These are phyloP conservation scores for Salix purpurea DNA, from an alignment of 345 rosid genomes.

Conservation along the genomic window DNA sequence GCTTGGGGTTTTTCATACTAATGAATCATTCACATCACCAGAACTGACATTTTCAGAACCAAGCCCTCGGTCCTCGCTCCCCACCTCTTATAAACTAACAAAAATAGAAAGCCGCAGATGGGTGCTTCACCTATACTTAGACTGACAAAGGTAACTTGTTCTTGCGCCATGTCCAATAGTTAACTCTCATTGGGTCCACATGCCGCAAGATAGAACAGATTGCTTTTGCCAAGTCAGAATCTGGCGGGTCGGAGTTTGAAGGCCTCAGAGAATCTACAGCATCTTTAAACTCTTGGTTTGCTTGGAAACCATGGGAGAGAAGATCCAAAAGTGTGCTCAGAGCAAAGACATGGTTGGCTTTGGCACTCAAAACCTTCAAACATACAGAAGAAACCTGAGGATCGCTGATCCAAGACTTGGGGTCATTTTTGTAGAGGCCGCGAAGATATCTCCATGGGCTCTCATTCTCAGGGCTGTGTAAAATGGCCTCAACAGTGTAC, in stretches of 20 bases:
- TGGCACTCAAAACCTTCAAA: constrained; percentile 46
- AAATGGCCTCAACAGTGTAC: constrained; percentile 57
- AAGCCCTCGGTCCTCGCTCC: neutral
- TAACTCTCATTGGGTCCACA: constrained; percentile 66
- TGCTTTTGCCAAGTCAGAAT: constrained; percentile 40
- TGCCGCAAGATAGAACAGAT: constrained; percentile 56
- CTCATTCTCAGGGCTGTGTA: constrained; percentile 61
- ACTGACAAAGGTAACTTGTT: constrained; percentile 35
- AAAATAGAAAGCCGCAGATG: neutral
- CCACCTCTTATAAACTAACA: neutral
- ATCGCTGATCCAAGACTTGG: constrained; percentile 48
- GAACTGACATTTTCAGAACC: neutral
- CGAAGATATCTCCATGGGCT: constrained; percentile 87
- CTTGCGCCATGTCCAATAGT: constrained; percentile 81
- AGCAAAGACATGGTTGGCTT: constrained; percentile 53
- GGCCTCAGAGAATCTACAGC: constrained; percentile 45
- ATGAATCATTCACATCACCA: neutral
- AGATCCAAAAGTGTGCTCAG: constrained; percentile 75
- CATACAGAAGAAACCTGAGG: constrained; percentile 56
- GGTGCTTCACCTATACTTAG: neutral
- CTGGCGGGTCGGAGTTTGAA: constrained; percentile 33
- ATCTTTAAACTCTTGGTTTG: constrained; percentile 55
- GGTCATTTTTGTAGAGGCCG: constrained; percentile 66
- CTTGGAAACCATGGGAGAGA: constrained; percentile 56
- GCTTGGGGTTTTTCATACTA: neutral